Evolutionary conservation across 2,329 filamentous ascomycete species (phyloP), one percentile per base, ranked within the genome.

Genomic region (Cytospora mali): DNA sequence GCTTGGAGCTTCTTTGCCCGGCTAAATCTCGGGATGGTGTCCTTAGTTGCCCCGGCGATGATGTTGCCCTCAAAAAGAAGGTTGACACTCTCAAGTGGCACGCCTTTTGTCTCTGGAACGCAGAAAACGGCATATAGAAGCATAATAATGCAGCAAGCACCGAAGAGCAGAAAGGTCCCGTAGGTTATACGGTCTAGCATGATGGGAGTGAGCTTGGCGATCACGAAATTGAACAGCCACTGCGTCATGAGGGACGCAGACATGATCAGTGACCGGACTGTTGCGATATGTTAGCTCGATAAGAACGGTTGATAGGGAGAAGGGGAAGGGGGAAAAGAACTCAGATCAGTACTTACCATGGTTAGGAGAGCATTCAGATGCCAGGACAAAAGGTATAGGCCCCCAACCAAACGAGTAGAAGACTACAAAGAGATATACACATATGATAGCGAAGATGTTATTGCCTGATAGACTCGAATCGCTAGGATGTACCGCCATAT

Each of bases 151-250:
- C 81, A 77, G 33, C 81, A 73, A 0, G 75, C 72, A 4, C 78
- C 81, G 66, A 84, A 84, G 71, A 84, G 79, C 62, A 84, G 80
- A 69, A 82, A 84, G 0, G 81, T 80, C 9, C 82, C 82, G 65
- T 81, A 84, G 1, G 75, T 74, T 0, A 79, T 70, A 5, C 71
- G 69, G 0, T 72, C 75, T 18, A 78, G 74, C 77, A 79, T 79
- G 62, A 77, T 77, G 0, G 76, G 76, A 0, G 74, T 76, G 25
- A 74, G 72, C 28, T 75, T 71, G 2, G 75, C 75, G 50, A 78
- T 75, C 68, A 77, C 70, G 63, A 78, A 78, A 2, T 73, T 76
- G 10, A 75, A 74, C 21, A 78, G 67, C 76, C 76, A 78, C 39
- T 70, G 68, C 18, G 67, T 67, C 35, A 68, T 68, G 25, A 68